These are phyloP conservation scores for Neoboletus subvelutipes DNA, from an alignment of 768 basidiomycete genomes.

Conservation along the genomic window DNA sequence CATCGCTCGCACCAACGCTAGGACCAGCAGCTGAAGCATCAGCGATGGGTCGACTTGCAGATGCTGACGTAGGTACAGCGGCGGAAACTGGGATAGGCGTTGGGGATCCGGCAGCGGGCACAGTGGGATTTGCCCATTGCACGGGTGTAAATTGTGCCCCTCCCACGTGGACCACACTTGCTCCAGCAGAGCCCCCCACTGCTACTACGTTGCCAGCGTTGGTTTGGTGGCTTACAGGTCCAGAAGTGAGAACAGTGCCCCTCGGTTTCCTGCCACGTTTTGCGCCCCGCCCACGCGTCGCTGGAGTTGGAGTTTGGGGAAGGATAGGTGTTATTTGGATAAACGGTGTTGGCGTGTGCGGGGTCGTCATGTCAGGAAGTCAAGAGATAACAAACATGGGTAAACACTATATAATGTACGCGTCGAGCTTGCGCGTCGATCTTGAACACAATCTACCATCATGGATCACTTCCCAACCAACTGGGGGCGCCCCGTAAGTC, in stretches of 20 bases:
- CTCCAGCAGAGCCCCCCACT: not conserved
- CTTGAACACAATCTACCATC: constrained; percentile 4
- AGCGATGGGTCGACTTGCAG: constrained; percentile 11
- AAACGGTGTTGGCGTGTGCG: constrained; percentile 21
- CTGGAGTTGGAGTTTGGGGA: constrained; percentile 24
- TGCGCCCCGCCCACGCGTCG: constrained; percentile 27
- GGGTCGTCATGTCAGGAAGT: constrained; percentile 25
- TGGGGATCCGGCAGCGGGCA: constrained; percentile 6
- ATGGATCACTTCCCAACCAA: constrained; percentile 87
- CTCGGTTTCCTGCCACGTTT: constrained; percentile 29
- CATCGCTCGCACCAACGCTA: constrained; percentile 2
- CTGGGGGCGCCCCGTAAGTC: constrained; percentile 77
- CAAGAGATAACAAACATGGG: constrained; percentile 9
- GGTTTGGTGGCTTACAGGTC: constrained; percentile 13
- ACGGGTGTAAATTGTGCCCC: constrained; percentile 35
- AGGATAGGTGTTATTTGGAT: constrained; percentile 25
- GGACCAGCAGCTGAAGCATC: constrained; percentile 3
- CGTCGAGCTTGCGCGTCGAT: constrained; percentile 25
- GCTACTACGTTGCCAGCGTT: not conserved
- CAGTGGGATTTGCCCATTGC: constrained; percentile 37
- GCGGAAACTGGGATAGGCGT: constrained; percentile 13
- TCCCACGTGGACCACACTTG: not conserved
- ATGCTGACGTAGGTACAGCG: not conserved
- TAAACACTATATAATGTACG: constrained; percentile 22
- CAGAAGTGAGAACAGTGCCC: constrained; percentile 12